Conservation (phyloP, 352 stramenopile species). For the Pythium sukuiense region DNA sequence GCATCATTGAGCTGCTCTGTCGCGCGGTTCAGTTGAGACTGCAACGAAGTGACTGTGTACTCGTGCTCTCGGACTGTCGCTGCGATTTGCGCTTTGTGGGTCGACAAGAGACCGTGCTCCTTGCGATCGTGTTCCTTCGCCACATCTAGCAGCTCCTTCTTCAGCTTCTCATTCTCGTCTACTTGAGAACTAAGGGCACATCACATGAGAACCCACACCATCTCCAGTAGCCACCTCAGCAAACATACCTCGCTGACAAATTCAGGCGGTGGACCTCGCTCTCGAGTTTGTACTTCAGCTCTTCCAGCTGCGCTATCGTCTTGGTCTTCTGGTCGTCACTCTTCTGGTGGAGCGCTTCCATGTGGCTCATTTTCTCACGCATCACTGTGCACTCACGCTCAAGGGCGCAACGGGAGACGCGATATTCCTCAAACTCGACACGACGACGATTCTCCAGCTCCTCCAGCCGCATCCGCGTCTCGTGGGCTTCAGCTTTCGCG, state of each 20-base stretch:
- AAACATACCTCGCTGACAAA: conserved; percentile 40
- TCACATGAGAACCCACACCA: conserved; percentile 4
- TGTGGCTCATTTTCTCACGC: conserved; percentile 53
- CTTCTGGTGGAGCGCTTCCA: conserved; percentile 44
- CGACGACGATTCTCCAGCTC: conserved; percentile 61
- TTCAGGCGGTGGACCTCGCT: conserved; percentile 49
- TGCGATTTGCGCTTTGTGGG: conserved; percentile 40
- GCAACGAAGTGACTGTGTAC: conserved; percentile 39
- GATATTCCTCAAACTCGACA: conserved; percentile 77
- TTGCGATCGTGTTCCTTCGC: conserved; percentile 46
- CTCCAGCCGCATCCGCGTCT: conserved; percentile 66
- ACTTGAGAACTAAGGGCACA: conserved; percentile 36
- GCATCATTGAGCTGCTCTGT: conserved; percentile 40
- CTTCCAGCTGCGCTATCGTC: conserved; percentile 57
- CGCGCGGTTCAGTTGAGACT: conserved; percentile 46
- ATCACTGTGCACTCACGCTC: conserved; percentile 55
- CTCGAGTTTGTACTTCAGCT: conserved; percentile 60
- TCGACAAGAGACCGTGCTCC: conserved; percentile 35
- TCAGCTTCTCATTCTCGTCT: conserved; percentile 53
- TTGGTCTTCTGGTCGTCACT: conserved; percentile 54
- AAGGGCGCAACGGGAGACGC: conserved; percentile 38
- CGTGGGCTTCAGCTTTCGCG: conserved; percentile 52
- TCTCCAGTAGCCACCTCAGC: background rate
- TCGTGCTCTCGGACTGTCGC: conserved; percentile 35
- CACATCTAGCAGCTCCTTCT: conserved; percentile 53